Conservation (phyloP, 176 grass and related monocot genomes). For the Aegilops speltoides region DNA sequence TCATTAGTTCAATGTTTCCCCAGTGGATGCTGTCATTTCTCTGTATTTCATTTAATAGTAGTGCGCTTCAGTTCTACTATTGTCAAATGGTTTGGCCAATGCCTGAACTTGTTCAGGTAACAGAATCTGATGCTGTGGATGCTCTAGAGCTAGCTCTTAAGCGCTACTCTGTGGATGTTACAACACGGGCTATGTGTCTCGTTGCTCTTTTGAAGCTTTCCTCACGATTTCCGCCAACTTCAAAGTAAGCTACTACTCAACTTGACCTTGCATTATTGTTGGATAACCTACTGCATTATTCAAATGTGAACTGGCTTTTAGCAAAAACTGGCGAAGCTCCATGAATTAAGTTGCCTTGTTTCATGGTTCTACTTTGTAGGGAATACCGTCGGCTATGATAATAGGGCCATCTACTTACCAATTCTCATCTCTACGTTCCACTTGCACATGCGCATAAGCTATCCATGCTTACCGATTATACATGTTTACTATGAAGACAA, state of each 20-base stretch:
- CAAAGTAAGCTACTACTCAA: conserved; percentile 63
- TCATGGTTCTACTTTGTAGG: neutral
- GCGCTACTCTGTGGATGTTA: conserved; percentile 71
- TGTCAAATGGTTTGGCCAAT: conserved; percentile 33
- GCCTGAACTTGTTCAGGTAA: conserved; percentile 73
- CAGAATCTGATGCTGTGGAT: conserved; percentile 97
- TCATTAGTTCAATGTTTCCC: neutral
- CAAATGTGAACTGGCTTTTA: neutral
- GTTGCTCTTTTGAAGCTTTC: conserved; percentile 95
- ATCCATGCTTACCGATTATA: neutral
- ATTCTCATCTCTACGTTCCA: neutral
- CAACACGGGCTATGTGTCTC: conserved; percentile 93
- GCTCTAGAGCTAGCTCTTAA: conserved; percentile 75
- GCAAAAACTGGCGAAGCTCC: neutral
- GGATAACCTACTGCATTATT: neutral
- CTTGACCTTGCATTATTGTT: conserved; percentile 17
- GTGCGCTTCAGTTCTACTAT: conserved; percentile 14
- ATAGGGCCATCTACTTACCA: neutral
- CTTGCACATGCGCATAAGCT: neutral
- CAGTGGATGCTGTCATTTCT: conserved; percentile 17
- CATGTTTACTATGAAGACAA: neutral
- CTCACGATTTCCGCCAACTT: conserved; percentile 84
- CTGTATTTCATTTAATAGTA: conserved; percentile 10
- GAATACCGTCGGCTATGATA: neutral
- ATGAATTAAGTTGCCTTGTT: neutral